phyloP scores from a whole-genome alignment of 805 yeast species.

The Hyphopichia homilentoma region DNA sequence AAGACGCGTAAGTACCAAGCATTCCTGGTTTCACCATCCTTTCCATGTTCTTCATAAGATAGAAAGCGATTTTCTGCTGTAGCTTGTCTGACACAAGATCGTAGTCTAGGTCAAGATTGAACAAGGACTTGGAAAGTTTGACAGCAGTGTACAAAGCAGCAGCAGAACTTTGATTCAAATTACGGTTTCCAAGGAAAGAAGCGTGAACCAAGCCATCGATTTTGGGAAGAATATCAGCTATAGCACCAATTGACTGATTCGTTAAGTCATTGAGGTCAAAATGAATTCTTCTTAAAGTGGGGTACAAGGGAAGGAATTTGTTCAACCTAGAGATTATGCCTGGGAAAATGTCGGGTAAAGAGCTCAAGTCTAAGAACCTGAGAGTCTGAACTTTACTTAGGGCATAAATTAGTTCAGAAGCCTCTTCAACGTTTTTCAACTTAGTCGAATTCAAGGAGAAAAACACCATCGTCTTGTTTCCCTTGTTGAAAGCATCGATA shows the following conservation, averaged over 20 bases:
- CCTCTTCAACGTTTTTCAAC: constrained; percentile 38
- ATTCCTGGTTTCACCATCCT: constrained; percentile 31
- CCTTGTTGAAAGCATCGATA: constrained; percentile 35
- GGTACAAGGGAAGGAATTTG: constrained; percentile 43
- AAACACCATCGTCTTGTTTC: constrained; percentile 38
- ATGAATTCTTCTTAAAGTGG: constrained; percentile 47
- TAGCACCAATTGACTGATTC: constrained; percentile 44
- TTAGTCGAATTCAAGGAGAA: constrained; percentile 52
- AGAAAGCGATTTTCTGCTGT: constrained; percentile 52
- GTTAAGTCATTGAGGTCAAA: constrained; percentile 51
- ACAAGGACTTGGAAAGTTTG: constrained; percentile 42
- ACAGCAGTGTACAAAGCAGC: constrained; percentile 50
- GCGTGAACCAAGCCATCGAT: constrained; percentile 50
- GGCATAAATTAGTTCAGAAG: constrained; percentile 31
- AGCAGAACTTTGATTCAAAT: constrained; percentile 40
- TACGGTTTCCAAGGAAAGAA: constrained; percentile 50
- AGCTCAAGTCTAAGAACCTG: constrained; percentile 51
- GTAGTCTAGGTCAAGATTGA: constrained; percentile 51
- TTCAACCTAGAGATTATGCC: constrained; percentile 43
- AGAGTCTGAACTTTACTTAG: constrained; percentile 37
- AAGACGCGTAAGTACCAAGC: constrained; percentile 8
- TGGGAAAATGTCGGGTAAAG: constrained; percentile 51
- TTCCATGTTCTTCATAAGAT: constrained; percentile 57
- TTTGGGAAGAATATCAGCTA: constrained; percentile 45
- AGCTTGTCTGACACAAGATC: constrained; percentile 50